phyloP scores from a whole-genome alignment of 257 asterid genomes.

The Solanum boliviense region DNA sequence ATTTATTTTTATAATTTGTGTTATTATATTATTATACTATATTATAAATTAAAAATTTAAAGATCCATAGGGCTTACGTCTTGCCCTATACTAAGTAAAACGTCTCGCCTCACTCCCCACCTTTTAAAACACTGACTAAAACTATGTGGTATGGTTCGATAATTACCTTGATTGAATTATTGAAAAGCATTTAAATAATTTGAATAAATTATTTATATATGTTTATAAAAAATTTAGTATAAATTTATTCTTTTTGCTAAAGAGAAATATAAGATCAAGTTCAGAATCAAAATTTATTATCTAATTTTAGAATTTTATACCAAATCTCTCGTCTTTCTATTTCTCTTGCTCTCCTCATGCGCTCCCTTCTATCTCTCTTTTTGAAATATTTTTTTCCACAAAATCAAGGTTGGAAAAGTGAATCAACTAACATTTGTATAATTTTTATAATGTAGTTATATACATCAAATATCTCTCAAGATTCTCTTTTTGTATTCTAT shows the following conservation, averaged over 20 bases:
- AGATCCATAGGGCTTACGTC: too few species aligned
- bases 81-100: too few species aligned
- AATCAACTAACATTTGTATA: neutral
- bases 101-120: accelerated
- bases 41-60: too few species aligned
- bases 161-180: neutral
- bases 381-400: neutral
- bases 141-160: neutral
- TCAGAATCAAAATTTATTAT: too few species aligned
- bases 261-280: too few species aligned
- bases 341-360: neutral
- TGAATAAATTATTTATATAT: too few species aligned
- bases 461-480: neutral
- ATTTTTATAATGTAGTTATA: neutral
- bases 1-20: too few species aligned
- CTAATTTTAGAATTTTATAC: neutral
- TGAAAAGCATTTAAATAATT: too few species aligned
- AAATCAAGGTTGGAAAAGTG: neutral
- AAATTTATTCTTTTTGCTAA: too few species aligned
- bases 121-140: too few species aligned
- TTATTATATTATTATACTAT: too few species aligned
- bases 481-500: neutral
- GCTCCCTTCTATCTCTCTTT: neutral
- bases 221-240: neutral
- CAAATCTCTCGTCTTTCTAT: neutral